These are phyloP conservation scores for Phytophthora citrophthora DNA, from an alignment of 352 stramenopile species.

Conservation along the genomic window DNA sequence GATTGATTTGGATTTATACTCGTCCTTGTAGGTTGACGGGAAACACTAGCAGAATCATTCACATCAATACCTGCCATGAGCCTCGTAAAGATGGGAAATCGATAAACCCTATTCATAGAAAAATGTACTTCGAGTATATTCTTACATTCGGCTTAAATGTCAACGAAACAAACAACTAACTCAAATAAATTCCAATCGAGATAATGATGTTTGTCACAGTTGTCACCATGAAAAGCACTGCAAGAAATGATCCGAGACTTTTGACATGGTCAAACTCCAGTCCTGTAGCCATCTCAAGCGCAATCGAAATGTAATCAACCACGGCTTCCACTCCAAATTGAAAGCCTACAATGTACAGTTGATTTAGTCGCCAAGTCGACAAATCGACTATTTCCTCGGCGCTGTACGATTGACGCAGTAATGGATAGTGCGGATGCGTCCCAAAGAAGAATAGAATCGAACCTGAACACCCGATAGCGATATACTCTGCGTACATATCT, in stretches of 20 bases:
- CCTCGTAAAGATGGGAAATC: too few species aligned
- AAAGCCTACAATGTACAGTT: constrained; percentile 14
- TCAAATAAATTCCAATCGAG: not conserved
- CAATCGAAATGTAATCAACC: constrained; percentile 28
- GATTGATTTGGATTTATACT: too few species aligned
- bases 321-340: constrained; percentile 31
- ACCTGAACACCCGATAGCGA: constrained; percentile 41
- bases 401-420: constrained; percentile 5
- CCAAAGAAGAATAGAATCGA: constrained; percentile 40
- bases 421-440: constrained; percentile 36
- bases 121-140: too few species aligned
- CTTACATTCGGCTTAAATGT: too few species aligned
- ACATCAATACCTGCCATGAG: too few species aligned
- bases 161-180: too few species aligned
- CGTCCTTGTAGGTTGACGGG: too few species aligned
- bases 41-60: too few species aligned
- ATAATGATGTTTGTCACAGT: constrained; percentile 17
- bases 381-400: not conserved
- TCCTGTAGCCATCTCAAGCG: constrained; percentile 28
- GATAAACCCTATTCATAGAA: not conserved
- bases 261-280: constrained; percentile 19
- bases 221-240: constrained; percentile 12
- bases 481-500: constrained; percentile 52
- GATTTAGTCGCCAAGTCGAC: not conserved
- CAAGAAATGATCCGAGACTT: constrained; percentile 16